Conservation (phyloP, 2,329 filamentous ascomycete genomes). For the Aureobasidium sp. region DNA sequence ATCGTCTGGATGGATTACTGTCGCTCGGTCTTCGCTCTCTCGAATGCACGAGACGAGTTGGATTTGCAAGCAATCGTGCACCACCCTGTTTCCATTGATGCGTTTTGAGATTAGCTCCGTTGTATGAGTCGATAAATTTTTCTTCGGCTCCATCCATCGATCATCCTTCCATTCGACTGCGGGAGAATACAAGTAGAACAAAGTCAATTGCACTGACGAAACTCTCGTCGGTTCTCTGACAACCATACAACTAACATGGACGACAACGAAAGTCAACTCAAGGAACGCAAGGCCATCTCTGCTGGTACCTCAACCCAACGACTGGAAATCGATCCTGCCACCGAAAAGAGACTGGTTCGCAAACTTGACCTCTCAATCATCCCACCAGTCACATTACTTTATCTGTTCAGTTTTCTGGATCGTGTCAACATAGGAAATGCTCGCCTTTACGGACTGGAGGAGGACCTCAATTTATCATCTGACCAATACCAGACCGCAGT, state of each 20-base stretch:
- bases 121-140: background rate
- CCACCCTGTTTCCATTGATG: background rate
- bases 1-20: background rate
- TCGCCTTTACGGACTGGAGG: conserved; percentile 55
- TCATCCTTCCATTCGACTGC: background rate
- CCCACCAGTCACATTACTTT: conserved; percentile 62
- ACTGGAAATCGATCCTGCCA: conserved; percentile 8
- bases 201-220: conserved; percentile 3
- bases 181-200: conserved; percentile 1
- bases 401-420: conserved; percentile 70
- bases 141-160: background rate
- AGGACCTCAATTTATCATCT: conserved; percentile 53
- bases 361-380: conserved; percentile 60
- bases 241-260: background rate
- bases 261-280: background rate
- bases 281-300: background rate
- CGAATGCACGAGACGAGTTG: background rate
- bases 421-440: conserved; percentile 53
- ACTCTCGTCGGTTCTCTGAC: background rate
- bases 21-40: background rate
- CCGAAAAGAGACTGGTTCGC: conserved; percentile 44
- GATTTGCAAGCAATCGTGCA: conserved; percentile 1
- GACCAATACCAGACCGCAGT: conserved; percentile 58
- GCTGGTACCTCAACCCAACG: background rate
- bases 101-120: conserved; percentile 6